Percentiles rank a stretch among this genome's conserved stretches.
Evolutionary conservation across 2,329 filamentous ascomycete genomes (phyloP).

Genomic region (Aspergillus ochraceoroseus): DNA sequence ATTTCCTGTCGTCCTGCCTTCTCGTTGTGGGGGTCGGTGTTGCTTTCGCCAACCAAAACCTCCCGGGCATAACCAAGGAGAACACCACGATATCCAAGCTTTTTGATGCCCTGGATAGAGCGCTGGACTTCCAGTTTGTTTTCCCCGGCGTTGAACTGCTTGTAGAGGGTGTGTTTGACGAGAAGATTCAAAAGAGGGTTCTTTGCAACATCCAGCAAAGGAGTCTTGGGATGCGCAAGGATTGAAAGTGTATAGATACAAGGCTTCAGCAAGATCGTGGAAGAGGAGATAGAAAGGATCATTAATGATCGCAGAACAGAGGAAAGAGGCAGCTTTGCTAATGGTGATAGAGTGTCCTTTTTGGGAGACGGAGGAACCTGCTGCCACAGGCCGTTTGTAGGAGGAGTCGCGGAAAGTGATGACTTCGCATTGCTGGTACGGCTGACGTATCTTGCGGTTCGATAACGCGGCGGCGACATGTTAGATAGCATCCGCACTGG

Average conservation of each 20-base stretch:
- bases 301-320: slow-evolving; percentile 37
- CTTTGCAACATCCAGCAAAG: slow-evolving; percentile 46
- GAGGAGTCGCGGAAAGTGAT: slow-evolving; percentile 26
- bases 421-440: slow-evolving; percentile 33
- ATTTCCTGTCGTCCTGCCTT: slow-evolving; percentile 34
- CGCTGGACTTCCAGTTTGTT: slow-evolving; percentile 46
- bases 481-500: slow-evolving; percentile 23
- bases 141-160: slow-evolving; percentile 55
- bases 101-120: slow-evolving; percentile 46
- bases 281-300: slow-evolving; percentile 38
- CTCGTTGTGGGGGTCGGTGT: slow-evolving; percentile 28
- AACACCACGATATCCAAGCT: slow-evolving; percentile 50
- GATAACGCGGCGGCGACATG: slow-evolving; percentile 11
- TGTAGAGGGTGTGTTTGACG: slow-evolving; percentile 49
- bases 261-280: slow-evolving; percentile 59
- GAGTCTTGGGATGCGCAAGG: slow-evolving; percentile 45
- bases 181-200: slow-evolving; percentile 46
- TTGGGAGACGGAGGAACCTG: slow-evolving; percentile 24
- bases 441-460: slow-evolving; percentile 28
- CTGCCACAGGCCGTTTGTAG: slow-evolving; percentile 23
- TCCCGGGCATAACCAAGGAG: slow-evolving; percentile 53
- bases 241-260: slow-evolving; percentile 65
- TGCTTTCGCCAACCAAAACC: slow-evolving; percentile 47
- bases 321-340: slow-evolving; percentile 37
- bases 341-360: slow-evolving; percentile 27